These are phyloP conservation scores for Dendrobium huoshanense DNA, from an alignment of 106 monocot species.

Conservation along the genomic window DNA sequence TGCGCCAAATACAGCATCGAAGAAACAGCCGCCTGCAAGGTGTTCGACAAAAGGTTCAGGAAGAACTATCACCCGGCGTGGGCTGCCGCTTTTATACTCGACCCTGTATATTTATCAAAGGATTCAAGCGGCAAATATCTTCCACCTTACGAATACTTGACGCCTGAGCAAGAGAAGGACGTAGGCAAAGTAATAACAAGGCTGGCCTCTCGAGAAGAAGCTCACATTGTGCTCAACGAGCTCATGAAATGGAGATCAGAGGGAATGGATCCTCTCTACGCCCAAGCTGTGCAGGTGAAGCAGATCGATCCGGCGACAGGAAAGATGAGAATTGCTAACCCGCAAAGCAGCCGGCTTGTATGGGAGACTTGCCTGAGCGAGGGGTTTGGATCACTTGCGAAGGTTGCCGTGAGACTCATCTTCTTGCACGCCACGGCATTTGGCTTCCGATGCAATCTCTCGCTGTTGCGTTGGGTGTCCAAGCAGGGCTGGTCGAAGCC, in stretches of 20 bases:
- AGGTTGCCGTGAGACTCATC: conserved; percentile 47
- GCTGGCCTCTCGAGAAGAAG: conserved; percentile 10
- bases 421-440: conserved; percentile 44
- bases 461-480: conserved; percentile 31
- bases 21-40: conserved; percentile 9
- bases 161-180: conserved; percentile 50
- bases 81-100: conserved; percentile 51
- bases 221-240: conserved; percentile 46
- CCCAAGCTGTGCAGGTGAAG: conserved; percentile 59
- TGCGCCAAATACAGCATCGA: conserved; percentile 29
- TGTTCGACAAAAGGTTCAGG: conserved; percentile 41
- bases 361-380: conserved; percentile 48
- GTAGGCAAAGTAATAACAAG: conserved; percentile 42
- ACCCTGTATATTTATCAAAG: conserved; percentile 36
- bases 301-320: conserved; percentile 44
- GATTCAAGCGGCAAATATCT: conserved; percentile 54
- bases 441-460: conserved; percentile 33
- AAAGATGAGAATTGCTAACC: conserved; percentile 33
- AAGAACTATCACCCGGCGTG: conserved; percentile 62
- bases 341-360: conserved; percentile 32
- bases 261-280: conserved; percentile 43
- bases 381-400: conserved; percentile 38
- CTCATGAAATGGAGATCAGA: conserved; percentile 60
- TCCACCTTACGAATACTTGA: conserved; percentile 43
- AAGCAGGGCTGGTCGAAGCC: conserved; percentile 15